Evolutionary conservation across 108 stramenopile species (phyloP), one percentile per base, ranked within the genome.

Genomic region (Epipyxis sp.): DNA sequence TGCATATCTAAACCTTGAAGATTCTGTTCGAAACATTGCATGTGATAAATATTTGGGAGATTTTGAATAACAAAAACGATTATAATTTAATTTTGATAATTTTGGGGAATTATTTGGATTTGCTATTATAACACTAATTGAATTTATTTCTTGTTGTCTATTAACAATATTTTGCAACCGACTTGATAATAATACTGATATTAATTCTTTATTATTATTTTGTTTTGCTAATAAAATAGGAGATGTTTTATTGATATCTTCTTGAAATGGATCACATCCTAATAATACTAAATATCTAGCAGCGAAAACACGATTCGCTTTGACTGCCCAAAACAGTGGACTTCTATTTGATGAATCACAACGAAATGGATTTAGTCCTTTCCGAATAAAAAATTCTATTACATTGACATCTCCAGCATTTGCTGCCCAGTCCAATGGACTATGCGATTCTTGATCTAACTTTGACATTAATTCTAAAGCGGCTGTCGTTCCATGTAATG

Each of bases 361-460:
- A 57, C 71, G 71, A 74, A 34, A 37, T 3, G 71, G 71, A 37
- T 74, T 74, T 27, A 74, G 25, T 10, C 71, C 71, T 27, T 37
- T 39, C 6, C 71, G 71, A 35, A 74, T 39, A 32, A 74, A 74
- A 32, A 74, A 74, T 42, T 74, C 71, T 16, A 74, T 13, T 6
- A 57, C 71, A 37, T 74, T 74, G 20, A 74, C 27, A 42, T 74
- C 35, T 39, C 71, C 71, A 27, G 6, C 3, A 29, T 74, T 42
- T 29, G 71, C 71, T 10, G 71, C 71, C 71, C 71, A 74, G 44
- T 74, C 71, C 6, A 74, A 37, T 3, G 71, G 10, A 32, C 35
- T 57, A 39, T 54, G 37, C 3, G 41, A 37, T 32, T 74, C 50
- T 10, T 27, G 6, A 37, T 74, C 71, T 42, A 46, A 10, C 6